Percentiles rank a stretch among this genome's conserved stretches.
These are phyloP conservation scores for Talaromyces atroroseus DNA, from an alignment of 2,329 filamentous ascomycete species.

Conservation along the genomic window DNA sequence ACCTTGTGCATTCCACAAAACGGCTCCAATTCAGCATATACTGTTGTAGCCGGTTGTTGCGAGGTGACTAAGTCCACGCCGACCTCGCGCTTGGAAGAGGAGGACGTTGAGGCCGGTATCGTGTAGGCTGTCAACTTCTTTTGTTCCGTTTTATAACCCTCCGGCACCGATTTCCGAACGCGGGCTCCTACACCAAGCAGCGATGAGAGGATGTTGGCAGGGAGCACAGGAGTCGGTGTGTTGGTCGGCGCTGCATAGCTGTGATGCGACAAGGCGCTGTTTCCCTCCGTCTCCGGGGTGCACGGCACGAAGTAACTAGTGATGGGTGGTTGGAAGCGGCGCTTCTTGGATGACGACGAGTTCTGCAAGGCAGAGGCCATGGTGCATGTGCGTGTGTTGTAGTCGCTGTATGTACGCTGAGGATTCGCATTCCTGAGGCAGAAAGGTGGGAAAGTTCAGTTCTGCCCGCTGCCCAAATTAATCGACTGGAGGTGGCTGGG, in stretches of 20 bases:
- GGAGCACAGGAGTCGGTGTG: conserved; percentile 49
- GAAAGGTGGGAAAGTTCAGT: background rate
- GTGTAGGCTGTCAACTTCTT: conserved; percentile 24
- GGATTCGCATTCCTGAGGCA: background rate
- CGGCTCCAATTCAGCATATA: conserved; percentile 61
- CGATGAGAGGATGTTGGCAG: conserved; percentile 66
- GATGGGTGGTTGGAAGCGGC: conserved; percentile 42
- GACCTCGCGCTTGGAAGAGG: background rate
- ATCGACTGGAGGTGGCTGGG: conserved; percentile 3
- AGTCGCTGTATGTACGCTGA: background rate
- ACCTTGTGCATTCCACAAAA: conserved; percentile 77
- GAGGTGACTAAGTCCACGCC: background rate
- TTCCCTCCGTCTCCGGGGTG: conserved; percentile 15
- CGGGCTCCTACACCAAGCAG: conserved; percentile 93
- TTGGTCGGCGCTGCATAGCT: conserved; percentile 37
- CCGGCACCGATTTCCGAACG: conserved; percentile 83
- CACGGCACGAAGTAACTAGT: conserved; percentile 33
- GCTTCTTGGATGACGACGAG: conserved; percentile 32
- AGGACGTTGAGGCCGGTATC: background rate
- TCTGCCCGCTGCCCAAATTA: background rate
- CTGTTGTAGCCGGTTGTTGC: background rate
- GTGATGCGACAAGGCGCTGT: conserved; percentile 28
- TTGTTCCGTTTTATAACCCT: conserved; percentile 76
- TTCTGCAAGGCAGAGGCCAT: conserved; percentile 5
- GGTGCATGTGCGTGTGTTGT: background rate